Percentiles rank a stretch among this genome's conserved stretches.
phyloP scores from a whole-genome alignment of 768 basidiomycete species.

The Xerocomellus amylosporus region DNA sequence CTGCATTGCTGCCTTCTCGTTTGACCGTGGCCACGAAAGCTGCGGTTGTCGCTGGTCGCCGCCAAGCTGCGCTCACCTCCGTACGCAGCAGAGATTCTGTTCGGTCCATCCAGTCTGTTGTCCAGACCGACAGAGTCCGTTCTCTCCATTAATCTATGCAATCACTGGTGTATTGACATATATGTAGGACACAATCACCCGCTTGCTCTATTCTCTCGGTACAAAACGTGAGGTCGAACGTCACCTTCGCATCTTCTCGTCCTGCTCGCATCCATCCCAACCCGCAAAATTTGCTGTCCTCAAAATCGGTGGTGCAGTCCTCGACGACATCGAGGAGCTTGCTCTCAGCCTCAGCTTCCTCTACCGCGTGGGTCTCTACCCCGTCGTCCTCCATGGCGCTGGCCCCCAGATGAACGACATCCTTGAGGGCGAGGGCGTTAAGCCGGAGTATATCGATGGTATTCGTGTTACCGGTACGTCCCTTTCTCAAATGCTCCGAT shows the following conservation, averaged over 20 bases:
- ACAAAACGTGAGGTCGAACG: conserved; percentile 97
- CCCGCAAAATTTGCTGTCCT: conserved; percentile 97
- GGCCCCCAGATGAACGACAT: conserved; percentile 95
- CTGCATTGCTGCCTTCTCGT: conserved; percentile 21
- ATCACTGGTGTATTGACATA: background rate
- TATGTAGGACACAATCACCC: conserved; percentile 89
- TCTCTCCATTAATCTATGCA: background rate
- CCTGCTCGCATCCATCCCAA: conserved; percentile 83
- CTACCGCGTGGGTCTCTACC: conserved; percentile 96
- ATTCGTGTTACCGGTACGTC: conserved; percentile 89
- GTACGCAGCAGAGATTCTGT: conserved; percentile 38
- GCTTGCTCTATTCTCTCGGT: conserved; percentile 94
- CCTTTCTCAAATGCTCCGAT: background rate
- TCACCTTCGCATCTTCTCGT: conserved; percentile 96
- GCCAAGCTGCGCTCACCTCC: conserved; percentile 40
- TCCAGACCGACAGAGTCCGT: conserved; percentile 73
- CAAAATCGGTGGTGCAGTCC: conserved; percentile 96
- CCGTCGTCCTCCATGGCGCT: conserved; percentile 93
- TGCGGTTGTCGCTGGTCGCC: conserved; percentile 42
- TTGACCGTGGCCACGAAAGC: conserved; percentile 43
- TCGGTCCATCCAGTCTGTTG: conserved; percentile 55
- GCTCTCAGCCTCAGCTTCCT: conserved; percentile 95
- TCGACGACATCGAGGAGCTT: conserved; percentile 89
- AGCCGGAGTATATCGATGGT: conserved; percentile 96
- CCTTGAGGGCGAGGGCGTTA: conserved; percentile 87